Conservation (phyloP, 73 alveolate species). For the Durusdinium trenchii region DNA sequence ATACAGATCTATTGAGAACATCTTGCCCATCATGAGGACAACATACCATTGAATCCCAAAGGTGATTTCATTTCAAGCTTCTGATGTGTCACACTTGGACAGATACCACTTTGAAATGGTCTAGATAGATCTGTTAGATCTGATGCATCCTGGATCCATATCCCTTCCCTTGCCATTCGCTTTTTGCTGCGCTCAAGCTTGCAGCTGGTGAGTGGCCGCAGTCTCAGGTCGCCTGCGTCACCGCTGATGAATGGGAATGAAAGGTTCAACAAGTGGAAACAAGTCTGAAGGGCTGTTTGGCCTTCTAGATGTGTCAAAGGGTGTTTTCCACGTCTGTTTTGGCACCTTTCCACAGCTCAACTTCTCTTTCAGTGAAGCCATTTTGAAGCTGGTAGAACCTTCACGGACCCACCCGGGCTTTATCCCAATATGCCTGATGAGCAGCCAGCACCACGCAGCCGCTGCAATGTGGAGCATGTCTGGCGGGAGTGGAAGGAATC, state of each 20-base stretch:
- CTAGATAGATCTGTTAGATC: background rate
- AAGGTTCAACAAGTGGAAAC: background rate
- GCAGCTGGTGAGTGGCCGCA: background rate
- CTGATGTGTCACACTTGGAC: background rate
- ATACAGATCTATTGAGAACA: background rate
- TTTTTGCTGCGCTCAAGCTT: background rate
- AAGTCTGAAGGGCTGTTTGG: background rate
- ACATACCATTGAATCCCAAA: background rate
- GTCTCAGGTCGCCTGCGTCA: background rate
- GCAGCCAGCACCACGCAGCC: too few species aligned
- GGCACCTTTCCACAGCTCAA: background rate
- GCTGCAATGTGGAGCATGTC: background rate
- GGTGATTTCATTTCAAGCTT: background rate
- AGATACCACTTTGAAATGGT: background rate
- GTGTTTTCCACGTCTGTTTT: background rate
- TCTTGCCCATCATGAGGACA: background rate
- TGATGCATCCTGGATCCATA: background rate
- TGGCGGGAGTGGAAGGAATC: background rate
- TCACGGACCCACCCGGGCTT: background rate
- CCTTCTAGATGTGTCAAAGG: background rate
- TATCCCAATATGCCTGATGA: background rate
- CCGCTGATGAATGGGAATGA: background rate
- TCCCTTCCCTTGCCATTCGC: background rate
- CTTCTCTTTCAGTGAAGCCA: background rate
- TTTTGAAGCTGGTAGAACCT: background rate